Evolutionary conservation across 805 yeast species (phyloP).

Genomic region (Candida coquimbonensis): DNA sequence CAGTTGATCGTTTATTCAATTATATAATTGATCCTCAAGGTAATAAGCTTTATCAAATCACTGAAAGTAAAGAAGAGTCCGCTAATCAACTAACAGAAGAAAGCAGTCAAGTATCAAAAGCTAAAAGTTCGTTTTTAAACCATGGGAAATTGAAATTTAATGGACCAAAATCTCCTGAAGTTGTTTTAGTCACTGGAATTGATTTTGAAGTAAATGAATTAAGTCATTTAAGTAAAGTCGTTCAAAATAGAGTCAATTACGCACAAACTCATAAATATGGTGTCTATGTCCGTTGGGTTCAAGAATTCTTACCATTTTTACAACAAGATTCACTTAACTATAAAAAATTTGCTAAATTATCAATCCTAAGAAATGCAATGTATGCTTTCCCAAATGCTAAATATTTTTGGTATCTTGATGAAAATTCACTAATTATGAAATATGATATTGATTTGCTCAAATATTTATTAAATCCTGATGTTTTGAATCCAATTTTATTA

Average conservation of each 20-base stretch:
- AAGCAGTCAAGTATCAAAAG: slow-evolving; percentile 31
- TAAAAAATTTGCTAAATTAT: slow-evolving; percentile 56
- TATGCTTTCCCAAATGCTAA: slow-evolving; percentile 87
- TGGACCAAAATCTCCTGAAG: slow-evolving; percentile 43
- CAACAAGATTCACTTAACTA: slow-evolving; percentile 32
- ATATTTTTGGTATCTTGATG: slow-evolving; percentile 84
- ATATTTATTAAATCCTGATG: slow-evolving; percentile 53
- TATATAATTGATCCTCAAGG: slow-evolving; percentile 42
- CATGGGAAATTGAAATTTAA: slow-evolving; percentile 54
- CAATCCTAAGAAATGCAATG: slow-evolving; percentile 79
- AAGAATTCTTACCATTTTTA: slow-evolving; percentile 67
- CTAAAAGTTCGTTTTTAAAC: slow-evolving; percentile 52
- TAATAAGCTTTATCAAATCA: slow-evolving; percentile 24
- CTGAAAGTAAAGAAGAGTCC: slow-evolving; percentile 32
- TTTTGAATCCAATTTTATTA: slow-evolving; percentile 55
- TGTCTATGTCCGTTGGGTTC: slow-evolving; percentile 74
- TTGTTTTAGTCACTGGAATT: slow-evolving; percentile 70
- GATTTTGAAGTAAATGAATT: slow-evolving; percentile 64
- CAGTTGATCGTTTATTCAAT: slow-evolving; percentile 44
- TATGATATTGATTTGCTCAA: slow-evolving; percentile 51
- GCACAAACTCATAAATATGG: slow-evolving; percentile 81
- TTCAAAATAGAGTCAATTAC: slow-evolving; percentile 84
- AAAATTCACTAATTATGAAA: slow-evolving; percentile 72
- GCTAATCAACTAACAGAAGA: slow-evolving; percentile 31
- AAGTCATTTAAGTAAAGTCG: slow-evolving; percentile 55